Percentiles rank a stretch among this genome's conserved stretches.
phyloP scores from a whole-genome alignment of 768 basidiomycete genomes.

The Mycena epipterygia region DNA sequence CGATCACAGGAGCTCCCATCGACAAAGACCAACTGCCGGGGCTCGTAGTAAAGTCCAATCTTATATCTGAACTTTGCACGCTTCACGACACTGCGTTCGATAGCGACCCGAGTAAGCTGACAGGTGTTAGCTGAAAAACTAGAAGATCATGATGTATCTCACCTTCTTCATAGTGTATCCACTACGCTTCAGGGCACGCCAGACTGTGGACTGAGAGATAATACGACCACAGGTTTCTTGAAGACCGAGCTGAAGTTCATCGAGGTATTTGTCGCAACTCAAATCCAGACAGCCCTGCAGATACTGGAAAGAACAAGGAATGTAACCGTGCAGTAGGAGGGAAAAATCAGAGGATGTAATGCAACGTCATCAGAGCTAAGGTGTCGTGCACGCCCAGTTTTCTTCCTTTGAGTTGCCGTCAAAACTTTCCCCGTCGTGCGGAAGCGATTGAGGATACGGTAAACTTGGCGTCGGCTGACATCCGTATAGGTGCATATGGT shows the following conservation, averaged over 20 bases:
- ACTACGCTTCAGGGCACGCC: slow-evolving; percentile 36
- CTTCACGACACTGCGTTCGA: slow-evolving; percentile 18
- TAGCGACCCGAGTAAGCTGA: slow-evolving; percentile 31
- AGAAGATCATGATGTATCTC: too few species aligned
- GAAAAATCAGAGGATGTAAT: too few species aligned
- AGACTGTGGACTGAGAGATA: slow-evolving; percentile 42
- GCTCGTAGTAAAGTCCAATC: slow-evolving; percentile 21
- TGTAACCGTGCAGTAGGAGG: too few species aligned
- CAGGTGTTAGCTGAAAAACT: too few species aligned
- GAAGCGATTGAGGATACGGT: too few species aligned
- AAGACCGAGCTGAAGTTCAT: slow-evolving; percentile 44
- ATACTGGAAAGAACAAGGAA: too few species aligned
- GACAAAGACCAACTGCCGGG: slow-evolving; percentile 41
- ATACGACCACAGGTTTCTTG: slow-evolving; percentile 31
- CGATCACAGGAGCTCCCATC: slow-evolving; percentile 42
- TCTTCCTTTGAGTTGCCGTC: too few species aligned
- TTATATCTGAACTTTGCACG: slow-evolving; percentile 9
- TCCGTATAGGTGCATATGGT: too few species aligned
- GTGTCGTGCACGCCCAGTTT: too few species aligned
- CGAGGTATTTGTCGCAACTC: slow-evolving; percentile 44
- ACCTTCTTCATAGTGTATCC: slow-evolving; percentile 47
- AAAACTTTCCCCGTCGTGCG: too few species aligned
- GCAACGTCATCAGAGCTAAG: too few species aligned
- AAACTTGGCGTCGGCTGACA: too few species aligned
- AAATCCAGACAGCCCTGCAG: slow-evolving; percentile 23